These are phyloP conservation scores for Pleurozium schreberi DNA, from an alignment of 225 moss, liverwort and hornwort species.

Conservation along the genomic window DNA sequence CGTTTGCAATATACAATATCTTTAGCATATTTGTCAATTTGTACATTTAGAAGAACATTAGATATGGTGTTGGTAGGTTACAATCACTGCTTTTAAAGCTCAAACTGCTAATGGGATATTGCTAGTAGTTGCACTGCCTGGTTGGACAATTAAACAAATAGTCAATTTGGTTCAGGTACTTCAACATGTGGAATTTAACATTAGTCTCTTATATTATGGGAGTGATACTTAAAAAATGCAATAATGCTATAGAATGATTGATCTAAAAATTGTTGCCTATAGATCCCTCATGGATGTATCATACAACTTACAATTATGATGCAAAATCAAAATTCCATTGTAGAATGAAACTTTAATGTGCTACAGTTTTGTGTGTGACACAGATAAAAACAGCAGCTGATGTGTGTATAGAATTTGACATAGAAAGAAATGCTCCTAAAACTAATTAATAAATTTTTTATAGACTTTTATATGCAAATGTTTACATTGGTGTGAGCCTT, in stretches of 20 bases:
- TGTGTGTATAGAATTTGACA: constrained; percentile 23
- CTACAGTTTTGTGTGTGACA: too few species aligned
- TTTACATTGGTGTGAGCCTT: not conserved
- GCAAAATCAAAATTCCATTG: not conserved
- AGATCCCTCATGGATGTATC: not conserved
- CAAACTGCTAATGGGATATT: not conserved
- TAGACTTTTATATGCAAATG: not conserved
- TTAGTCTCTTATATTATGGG: not conserved
- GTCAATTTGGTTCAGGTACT: constrained; percentile 63
- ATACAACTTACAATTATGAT: not conserved
- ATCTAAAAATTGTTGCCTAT: not conserved
- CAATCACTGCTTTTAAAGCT: constrained; percentile 1
- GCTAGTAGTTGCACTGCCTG: constrained; percentile 26
- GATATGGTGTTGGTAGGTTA: constrained; percentile 4
- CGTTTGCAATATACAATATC: not conserved
- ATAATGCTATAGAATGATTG: not conserved
- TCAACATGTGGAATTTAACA: not conserved
- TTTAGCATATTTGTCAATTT: not conserved
- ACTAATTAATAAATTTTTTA: not conserved
- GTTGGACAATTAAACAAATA: constrained; percentile 48
- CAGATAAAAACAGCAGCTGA: constrained; percentile 11
- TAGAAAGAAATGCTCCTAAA: constrained; percentile 2
- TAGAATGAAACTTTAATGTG: not conserved
- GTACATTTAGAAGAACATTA: not conserved
- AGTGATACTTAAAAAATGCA: not conserved